These are phyloP conservation scores for Botrytis elliptica DNA, from an alignment of 2,329 filamentous ascomycete genomes.

Conservation along the genomic window DNA sequence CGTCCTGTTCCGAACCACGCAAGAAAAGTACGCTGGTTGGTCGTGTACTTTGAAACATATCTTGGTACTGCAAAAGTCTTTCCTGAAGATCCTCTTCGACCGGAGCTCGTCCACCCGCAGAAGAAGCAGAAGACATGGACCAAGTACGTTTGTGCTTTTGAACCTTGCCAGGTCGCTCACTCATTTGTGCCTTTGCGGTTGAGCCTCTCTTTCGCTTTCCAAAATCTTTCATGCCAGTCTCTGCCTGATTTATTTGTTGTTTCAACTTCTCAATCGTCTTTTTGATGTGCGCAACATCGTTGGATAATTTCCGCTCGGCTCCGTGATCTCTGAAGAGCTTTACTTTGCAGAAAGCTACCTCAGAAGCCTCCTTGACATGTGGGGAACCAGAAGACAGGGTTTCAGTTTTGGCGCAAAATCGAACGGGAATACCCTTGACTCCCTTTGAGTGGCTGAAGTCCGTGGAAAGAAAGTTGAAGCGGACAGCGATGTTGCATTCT, in stretches of 20 bases:
- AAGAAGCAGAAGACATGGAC: conserved; percentile 84
- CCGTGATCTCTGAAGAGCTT: conserved; percentile 97
- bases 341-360: conserved; percentile 93
- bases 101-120: conserved; percentile 54
- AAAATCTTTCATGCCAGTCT: conserved; percentile 65
- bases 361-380: conserved; percentile 51
- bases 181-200: conserved; percentile 44
- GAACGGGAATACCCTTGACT: conserved; percentile 93
- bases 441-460: conserved; percentile 99
- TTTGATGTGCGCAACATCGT: conserved; percentile 91
- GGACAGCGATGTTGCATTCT: conserved; percentile 84
- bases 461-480: conserved; percentile 97
- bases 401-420: conserved; percentile 88
- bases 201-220: conserved; percentile 61
- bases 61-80: conserved; percentile 72
- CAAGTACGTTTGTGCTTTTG: conserved; percentile 91
- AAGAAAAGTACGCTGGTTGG: conserved; percentile 77
- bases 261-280: conserved; percentile 96
- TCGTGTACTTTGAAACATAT: conserved; percentile 84
- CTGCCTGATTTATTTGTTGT: conserved; percentile 82
- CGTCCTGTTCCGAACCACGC: conserved; percentile 72
- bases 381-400: conserved; percentile 55
- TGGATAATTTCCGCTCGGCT: conserved; percentile 90
- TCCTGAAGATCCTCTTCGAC: conserved; percentile 74
- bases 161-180: conserved; percentile 72